These are phyloP conservation scores for Talaromyces stipitatus DNA, from an alignment of 495 filamentous ascomycete species.

Conservation along the genomic window DNA sequence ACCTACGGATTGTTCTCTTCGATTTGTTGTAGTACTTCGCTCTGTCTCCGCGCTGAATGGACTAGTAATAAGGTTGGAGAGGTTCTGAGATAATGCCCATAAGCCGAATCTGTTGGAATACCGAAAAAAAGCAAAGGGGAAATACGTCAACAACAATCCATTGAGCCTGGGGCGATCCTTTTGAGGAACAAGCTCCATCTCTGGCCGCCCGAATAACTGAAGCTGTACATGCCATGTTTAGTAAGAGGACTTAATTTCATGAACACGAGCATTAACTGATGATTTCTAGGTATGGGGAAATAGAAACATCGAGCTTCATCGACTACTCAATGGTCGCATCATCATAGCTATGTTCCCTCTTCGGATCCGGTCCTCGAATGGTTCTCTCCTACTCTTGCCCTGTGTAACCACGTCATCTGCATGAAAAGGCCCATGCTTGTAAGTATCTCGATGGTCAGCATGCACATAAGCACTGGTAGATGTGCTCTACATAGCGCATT, in stretches of 20 bases:
- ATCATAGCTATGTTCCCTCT: too few species aligned
- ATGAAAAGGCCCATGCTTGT: neutral
- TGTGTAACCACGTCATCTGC: conserved; percentile 1
- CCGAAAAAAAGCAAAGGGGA: neutral
- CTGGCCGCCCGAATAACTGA: neutral
- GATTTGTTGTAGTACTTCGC: too few species aligned
- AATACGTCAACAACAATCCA: neutral
- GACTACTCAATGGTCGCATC: too few species aligned
- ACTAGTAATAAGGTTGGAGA: too few species aligned
- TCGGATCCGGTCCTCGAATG: neutral
- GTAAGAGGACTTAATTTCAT: neutral
- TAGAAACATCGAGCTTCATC: neutral
- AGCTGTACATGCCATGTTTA: neutral
- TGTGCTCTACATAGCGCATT: neutral
- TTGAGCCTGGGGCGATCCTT: neutral
- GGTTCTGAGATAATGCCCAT: too few species aligned
- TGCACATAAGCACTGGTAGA: neutral
- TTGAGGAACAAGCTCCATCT: neutral
- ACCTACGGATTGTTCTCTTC: too few species aligned
- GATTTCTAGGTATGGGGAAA: too few species aligned
- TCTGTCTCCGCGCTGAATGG: too few species aligned
- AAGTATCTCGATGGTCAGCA: neutral
- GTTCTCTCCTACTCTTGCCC: neutral
- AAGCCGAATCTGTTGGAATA: too few species aligned
- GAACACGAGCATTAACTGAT: too few species aligned